A percentile compares a stretch with the other conserved stretches of the same genome.
Conservation (phyloP, 2,329 filamentous ascomycete genomes). For the Elsinoe necatrix region DNA sequence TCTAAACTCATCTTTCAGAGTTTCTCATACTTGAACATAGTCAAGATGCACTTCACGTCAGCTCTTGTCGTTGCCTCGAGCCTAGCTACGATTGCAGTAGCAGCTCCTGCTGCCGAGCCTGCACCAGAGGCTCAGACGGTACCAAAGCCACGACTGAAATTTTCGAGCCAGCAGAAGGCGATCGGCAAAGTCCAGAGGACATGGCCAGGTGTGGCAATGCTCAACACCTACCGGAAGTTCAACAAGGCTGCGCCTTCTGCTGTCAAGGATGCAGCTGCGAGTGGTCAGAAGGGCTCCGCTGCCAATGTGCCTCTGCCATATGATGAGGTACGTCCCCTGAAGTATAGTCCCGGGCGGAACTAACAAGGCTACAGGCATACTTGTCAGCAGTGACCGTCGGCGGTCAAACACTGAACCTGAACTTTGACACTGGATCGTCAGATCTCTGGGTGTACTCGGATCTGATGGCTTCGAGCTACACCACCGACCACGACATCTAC, state of each 20-base stretch:
- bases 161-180: slow-evolving; percentile 13
- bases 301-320: slow-evolving; percentile 32
- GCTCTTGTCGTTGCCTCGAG: slow-evolving; percentile 25
- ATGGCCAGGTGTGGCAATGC: slow-evolving; percentile 30
- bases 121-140: slow-evolving; percentile 19
- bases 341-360: slow-evolving; percentile 17
- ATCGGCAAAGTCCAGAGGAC: slow-evolving; percentile 28
- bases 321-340: slow-evolving; percentile 23
- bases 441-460: slow-evolving; percentile 64
- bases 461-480: slow-evolving; percentile 43
- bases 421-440: slow-evolving; percentile 62
- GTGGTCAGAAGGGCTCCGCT: slow-evolving; percentile 32
- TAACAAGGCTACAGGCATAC: slow-evolving; percentile 23
- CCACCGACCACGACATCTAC: slow-evolving; percentile 51
- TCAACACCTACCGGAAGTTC: slow-evolving; percentile 36
- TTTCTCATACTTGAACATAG: slow-evolving; percentile 11
- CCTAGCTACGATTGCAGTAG: slow-evolving; percentile 24
- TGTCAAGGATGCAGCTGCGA: slow-evolving; percentile 28
- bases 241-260: slow-evolving; percentile 26
- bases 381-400: slow-evolving; percentile 54
- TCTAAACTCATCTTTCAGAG: neutral
- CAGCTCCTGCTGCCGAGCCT: slow-evolving; percentile 24
- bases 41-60: slow-evolving; percentile 25
- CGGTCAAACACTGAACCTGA: slow-evolving; percentile 53
- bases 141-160: slow-evolving; percentile 27